Base-by-base conservation (phyloP, 164 flowering plant species). In the Kalanchoe fedtschenkoi region DNA sequence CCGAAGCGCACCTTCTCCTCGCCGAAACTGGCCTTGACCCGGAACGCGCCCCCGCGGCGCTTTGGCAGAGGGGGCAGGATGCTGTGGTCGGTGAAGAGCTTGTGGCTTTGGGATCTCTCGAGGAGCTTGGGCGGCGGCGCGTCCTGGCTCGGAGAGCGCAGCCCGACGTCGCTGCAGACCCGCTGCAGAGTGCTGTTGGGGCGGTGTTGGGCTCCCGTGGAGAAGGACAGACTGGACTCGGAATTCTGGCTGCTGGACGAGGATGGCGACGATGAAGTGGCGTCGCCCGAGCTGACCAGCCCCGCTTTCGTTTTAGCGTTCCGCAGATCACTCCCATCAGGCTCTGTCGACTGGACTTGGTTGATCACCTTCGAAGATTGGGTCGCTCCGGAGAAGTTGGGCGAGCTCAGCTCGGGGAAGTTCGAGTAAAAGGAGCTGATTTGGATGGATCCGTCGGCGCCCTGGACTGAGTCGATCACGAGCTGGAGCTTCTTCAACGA, bases 1-100 rank as follows among this genome's bases (percentile, higher is more conserved):
- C 84, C 80, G 73, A 91, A 81, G 62, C 95, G 78, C 14, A 85
- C 72, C 26, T 81, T 85, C 42, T 85, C 91, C 53, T 82, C 90
- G 29, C 89, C 84, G 57, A 67, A 83, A 13, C 69, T 68, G 14
- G 75, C 93, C 78, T 88, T 91, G 9, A 83, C 72, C 79, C 82
- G 75, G 3, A 65, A 67, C 26, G 62, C 62, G 16, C 70, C 77
- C 19, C 65, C 61, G 19, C 21, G 24, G 2, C 9, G 54, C 42
- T 64, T 68, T 5, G 70, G 75, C 26, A 72, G 60, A 21, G 74
- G 68, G 21, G 83, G 76, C 41, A 73, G 39, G 53, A 38, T 68
- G 58, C 72, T 70, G 11, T 68, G 73, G 61, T 72, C 73, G 58
- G 47, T 44, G 16, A 75, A 66, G 39, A 66, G 65, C 62, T 79